These are phyloP conservation scores for Penicillium herquei DNA, from an alignment of 495 filamentous ascomycete species.

Conservation along the genomic window DNA sequence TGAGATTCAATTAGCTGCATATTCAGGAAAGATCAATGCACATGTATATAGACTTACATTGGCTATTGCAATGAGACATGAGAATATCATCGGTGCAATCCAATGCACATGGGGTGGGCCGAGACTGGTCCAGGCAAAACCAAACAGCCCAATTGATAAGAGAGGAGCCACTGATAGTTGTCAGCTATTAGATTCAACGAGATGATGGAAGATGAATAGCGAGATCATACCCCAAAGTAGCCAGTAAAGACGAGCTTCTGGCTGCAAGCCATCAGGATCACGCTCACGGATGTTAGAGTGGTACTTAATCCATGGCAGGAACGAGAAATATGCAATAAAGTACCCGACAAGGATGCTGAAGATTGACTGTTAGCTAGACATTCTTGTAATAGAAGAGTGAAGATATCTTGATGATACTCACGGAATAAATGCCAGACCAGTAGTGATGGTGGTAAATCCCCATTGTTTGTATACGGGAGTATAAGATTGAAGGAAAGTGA, in stretches of 20 bases:
- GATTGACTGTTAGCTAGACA: background rate
- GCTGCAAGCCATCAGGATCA: constrained; percentile 50
- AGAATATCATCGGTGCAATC: constrained; percentile 62
- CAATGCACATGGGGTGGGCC: constrained; percentile 62
- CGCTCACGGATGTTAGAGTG: constrained; percentile 44
- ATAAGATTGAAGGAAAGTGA: constrained; percentile 74
- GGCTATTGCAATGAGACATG: constrained; percentile 60
- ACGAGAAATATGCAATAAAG: constrained; percentile 59
- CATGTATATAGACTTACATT: constrained; percentile 34
- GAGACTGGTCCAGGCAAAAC: constrained; percentile 65
- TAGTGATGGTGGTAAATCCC: constrained; percentile 53
- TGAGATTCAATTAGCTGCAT: background rate
- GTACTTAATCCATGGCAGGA: constrained; percentile 61
- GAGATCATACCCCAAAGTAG: constrained; percentile 45
- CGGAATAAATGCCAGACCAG: constrained; percentile 63
- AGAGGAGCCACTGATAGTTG: constrained; percentile 52
- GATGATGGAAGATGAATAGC: background rate
- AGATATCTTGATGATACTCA: constrained; percentile 7
- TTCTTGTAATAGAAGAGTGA: no score
- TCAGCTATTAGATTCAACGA: background rate
- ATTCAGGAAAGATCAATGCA: background rate
- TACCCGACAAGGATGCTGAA: constrained; percentile 61
- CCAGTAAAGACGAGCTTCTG: constrained; percentile 56
- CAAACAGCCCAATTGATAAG: constrained; percentile 64
- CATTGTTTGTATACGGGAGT: constrained; percentile 64